Evolutionary conservation across 148 eudicot genomes (phyloP), one percentile per base, ranked within the genome.

Genomic region (Silene conica): DNA sequence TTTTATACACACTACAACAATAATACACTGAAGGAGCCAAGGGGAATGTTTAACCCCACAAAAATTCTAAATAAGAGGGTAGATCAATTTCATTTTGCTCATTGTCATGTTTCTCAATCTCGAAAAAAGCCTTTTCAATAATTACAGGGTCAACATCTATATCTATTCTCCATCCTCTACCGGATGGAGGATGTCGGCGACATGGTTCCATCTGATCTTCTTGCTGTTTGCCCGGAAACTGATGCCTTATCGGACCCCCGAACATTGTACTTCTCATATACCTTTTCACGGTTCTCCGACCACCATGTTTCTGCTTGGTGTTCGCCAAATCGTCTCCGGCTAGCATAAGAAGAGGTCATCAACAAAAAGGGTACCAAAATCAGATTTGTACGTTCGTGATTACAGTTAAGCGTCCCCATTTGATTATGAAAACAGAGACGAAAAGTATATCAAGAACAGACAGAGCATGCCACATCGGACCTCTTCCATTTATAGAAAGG

Each of bases 291-390:
- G 62, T 93, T 93, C 80, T 91, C 98, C 4, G 98, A 88, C 98
- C 98, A 93, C 98, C 98, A 93, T 38, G 89, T 89, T 84, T 93
- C 95, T 7, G 97, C 98, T 82, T 93, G 98, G 78, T 89, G 94
- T 83, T 93, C 98, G 16, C 97, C 97, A 45, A 93, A 93, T 78
- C 98, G 84, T 81, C 97, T 86, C 69, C 98, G 94, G 77, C 98
- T 93, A 88, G 73, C 75, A 10, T 63, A 12, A 67, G 67, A 67
- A 28, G 9, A 62, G 15, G 0, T 59, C 19, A 58, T 20, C 18
- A 14, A 12, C 45, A 16, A 15, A 54, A 16, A 71, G 13, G 52
- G 52, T 56, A 31, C 25, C 26, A 69, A 46, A 21, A 6, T 69
- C 60, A 69, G 22, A 69, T 23, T 50, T 46, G 26, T 4, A 13